Evolutionary conservation across 768 basidiomycete genomes (phyloP).

Genomic region (Kwoniella dendrophila): DNA sequence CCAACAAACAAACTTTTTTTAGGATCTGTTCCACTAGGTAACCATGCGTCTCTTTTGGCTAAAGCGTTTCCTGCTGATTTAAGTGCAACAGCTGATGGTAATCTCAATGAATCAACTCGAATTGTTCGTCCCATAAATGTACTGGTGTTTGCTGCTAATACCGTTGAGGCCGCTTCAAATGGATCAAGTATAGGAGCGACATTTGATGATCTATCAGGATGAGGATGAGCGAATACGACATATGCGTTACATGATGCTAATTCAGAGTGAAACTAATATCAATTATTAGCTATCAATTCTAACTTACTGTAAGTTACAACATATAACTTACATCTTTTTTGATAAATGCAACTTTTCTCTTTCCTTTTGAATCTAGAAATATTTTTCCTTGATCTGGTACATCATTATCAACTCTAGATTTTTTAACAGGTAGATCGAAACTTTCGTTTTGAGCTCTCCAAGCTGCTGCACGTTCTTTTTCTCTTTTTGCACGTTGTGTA

Average conservation of each 20-base stretch:
- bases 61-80: slow-evolving; percentile 50
- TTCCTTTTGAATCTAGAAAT: slow-evolving; percentile 78
- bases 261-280: slow-evolving; percentile 69
- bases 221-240: slow-evolving; percentile 78
- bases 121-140: slow-evolving; percentile 75
- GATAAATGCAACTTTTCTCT: slow-evolving; percentile 92
- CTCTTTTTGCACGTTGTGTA: slow-evolving; percentile 43
- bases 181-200: slow-evolving; percentile 57
- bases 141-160: slow-evolving; percentile 69
- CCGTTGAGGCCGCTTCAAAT: slow-evolving; percentile 66
- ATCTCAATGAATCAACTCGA: slow-evolving; percentile 71
- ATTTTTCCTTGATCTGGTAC: slow-evolving; percentile 60
- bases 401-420: slow-evolving; percentile 56
- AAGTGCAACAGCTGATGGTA: slow-evolving; percentile 50
- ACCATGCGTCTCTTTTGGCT: slow-evolving; percentile 52
- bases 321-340: slow-evolving; percentile 64
- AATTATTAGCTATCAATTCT: too few species aligned
- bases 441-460: slow-evolving; percentile 56
- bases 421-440: slow-evolving; percentile 60
- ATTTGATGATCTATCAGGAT: slow-evolving; percentile 54
- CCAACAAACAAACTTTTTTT: slow-evolving; percentile 87
- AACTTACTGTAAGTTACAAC: not conserved
- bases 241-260: slow-evolving; percentile 82
- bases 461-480: slow-evolving; percentile 52
- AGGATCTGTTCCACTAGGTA: slow-evolving; percentile 63